Evolutionary conservation across 1,284 basidiomycete genomes (phyloP).

Genomic region (Moniliella sp.): DNA sequence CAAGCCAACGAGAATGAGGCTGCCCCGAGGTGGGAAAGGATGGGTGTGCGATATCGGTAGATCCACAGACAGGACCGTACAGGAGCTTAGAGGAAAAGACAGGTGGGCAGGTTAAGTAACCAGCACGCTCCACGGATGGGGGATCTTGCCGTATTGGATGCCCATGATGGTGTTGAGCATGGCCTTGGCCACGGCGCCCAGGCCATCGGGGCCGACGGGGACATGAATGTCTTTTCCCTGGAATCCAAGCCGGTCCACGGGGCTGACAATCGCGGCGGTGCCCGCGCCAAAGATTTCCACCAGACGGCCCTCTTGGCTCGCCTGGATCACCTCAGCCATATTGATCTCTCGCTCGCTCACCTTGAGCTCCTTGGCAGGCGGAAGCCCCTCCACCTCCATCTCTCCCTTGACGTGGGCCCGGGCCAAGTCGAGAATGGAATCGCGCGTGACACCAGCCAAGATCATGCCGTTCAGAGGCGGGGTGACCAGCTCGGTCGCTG

Average conservation of each 20-base stretch:
- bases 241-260: conserved; percentile 53
- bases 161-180: conserved; percentile 67
- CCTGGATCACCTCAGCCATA: conserved; percentile 66
- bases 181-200: conserved; percentile 61
- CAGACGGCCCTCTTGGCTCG: conserved; percentile 49
- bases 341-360: conserved; percentile 65
- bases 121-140: conserved; percentile 54
- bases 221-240: conserved; percentile 59
- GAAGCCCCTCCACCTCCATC: conserved; percentile 26
- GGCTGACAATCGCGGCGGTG: conserved; percentile 42
- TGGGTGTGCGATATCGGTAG: too few relatives aligned
- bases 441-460: conserved; percentile 82
- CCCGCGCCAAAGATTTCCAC: conserved; percentile 83
- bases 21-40: too few relatives aligned
- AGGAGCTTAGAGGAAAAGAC: too few relatives aligned
- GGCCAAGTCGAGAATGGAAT: conserved; percentile 57
- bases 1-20: too few relatives aligned
- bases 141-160: conserved; percentile 65
- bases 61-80: too few relatives aligned
- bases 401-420: conserved; percentile 50
- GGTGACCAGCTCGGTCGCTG: conserved; percentile 20
- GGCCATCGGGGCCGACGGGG: conserved; percentile 63
- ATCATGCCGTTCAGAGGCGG: conserved; percentile 86
- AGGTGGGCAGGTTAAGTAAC: too few relatives aligned
- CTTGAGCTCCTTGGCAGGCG: conserved; percentile 39